phyloP scores from a whole-genome alignment of 2,329 filamentous ascomycete species.

The Exophiala sp. region DNA sequence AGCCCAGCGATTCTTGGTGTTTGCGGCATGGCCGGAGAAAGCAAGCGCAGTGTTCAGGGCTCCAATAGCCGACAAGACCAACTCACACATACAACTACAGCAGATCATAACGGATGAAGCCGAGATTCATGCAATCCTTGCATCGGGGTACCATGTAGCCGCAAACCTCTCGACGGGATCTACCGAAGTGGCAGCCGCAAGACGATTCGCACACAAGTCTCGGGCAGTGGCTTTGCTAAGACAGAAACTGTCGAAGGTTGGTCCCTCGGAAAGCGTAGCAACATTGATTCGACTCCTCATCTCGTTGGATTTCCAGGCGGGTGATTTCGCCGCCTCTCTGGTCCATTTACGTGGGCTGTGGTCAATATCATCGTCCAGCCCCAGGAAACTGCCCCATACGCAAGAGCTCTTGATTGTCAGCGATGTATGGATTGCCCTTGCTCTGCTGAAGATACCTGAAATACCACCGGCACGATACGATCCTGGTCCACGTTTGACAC shows the following conservation, averaged over 20 bases:
- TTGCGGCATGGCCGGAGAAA: constrained; percentile 13
- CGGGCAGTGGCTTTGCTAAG: constrained; percentile 10
- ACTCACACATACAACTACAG: constrained; percentile 9
- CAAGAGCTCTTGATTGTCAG: constrained; percentile 13
- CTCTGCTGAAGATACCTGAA: constrained; percentile 12
- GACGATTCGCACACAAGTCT: constrained; percentile 9
- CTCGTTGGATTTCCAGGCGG: constrained; percentile 12
- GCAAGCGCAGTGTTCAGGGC: constrained; percentile 13
- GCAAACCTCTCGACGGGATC: neutral
- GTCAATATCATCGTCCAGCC: constrained; percentile 8
- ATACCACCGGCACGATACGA: constrained; percentile 15
- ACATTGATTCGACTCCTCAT: constrained; percentile 16
- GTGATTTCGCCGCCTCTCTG: constrained; percentile 6
- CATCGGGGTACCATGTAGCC: constrained; percentile 9
- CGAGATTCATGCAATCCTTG: constrained; percentile 13
- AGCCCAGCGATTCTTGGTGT: constrained; percentile 13
- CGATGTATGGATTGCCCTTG: constrained; percentile 15
- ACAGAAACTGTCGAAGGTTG: constrained; percentile 4
- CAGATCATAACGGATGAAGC: constrained; percentile 10
- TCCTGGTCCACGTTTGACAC: constrained; percentile 1
- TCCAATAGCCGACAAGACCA: constrained; percentile 12
- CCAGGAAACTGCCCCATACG: constrained; percentile 3
- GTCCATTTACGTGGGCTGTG: constrained; percentile 14
- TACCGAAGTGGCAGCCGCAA: neutral
- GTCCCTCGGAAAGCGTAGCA: constrained; percentile 5